Conservation (phyloP, 163 green algal genomes). For the Chloroidium sp. region DNA sequence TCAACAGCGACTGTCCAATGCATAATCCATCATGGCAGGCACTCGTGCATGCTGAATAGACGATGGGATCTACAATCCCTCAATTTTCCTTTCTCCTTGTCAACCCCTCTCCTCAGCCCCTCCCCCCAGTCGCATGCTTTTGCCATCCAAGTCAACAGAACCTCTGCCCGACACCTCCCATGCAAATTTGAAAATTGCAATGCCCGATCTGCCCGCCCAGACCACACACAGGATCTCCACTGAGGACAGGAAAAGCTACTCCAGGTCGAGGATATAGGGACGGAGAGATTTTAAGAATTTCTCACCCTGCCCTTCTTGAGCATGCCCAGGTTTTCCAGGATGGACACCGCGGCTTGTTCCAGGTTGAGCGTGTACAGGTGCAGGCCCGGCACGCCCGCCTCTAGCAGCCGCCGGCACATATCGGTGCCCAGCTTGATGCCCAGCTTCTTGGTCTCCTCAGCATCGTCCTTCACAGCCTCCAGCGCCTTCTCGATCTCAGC, state of each 20-base stretch:
- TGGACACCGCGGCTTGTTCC: slow-evolving; percentile 68
- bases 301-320: slow-evolving; percentile 31
- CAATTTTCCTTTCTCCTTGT: no score
- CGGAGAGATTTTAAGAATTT: background rate
- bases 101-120: no score
- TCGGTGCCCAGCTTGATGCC: slow-evolving; percentile 77
- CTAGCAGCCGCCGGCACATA: slow-evolving; percentile 88
- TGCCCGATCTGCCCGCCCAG: no score
- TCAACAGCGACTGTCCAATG: no score
- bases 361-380: slow-evolving; percentile 98
- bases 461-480: slow-evolving; percentile 92
- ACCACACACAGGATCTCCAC: background rate
- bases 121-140: no score
- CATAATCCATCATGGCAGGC: no score
- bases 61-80: no score
- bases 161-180: no score
- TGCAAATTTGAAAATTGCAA: no score
- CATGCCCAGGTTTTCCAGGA: slow-evolving; percentile 64
- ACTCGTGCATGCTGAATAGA: no score
- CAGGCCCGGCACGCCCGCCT: slow-evolving; percentile 63
- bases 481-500: slow-evolving; percentile 60
- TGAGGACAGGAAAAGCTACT: background rate
- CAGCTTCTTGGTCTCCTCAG: slow-evolving; percentile 88
- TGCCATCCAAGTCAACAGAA: no score
- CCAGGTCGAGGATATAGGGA: background rate